Evolutionary conservation across 345 rosid genomes (phyloP).

Genomic region (Ricinus communis): DNA sequence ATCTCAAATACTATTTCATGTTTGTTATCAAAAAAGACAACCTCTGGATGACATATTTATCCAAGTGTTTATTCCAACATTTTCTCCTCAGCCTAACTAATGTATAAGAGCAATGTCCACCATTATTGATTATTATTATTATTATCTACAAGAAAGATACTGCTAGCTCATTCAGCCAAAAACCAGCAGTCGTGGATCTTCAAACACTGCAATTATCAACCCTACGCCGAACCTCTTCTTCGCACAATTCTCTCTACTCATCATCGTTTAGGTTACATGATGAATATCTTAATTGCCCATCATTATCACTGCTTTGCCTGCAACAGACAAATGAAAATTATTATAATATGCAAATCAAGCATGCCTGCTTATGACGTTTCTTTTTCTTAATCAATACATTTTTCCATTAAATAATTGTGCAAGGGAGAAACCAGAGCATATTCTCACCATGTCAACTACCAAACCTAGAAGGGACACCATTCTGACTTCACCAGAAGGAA

Average conservation of each 20-base stretch:
- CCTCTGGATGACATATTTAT: neutral
- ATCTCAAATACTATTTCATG: no score
- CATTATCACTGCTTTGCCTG: conserved; percentile 27
- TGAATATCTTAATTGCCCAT: neutral
- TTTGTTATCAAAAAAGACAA: neutral
- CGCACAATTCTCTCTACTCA: neutral
- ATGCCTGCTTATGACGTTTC: neutral
- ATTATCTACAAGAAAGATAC: conserved; percentile 5
- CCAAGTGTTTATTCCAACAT: neutral
- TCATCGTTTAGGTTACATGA: conserved; percentile 3
- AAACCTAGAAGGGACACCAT: neutral
- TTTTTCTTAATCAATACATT: neutral
- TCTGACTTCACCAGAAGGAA: neutral
- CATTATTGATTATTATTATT: neutral
- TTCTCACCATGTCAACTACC: neutral
- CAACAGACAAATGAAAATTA: neutral
- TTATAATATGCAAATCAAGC: neutral
- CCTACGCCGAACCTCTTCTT: neutral
- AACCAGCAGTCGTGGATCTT: neutral
- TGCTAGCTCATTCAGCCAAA: conserved; percentile 1
- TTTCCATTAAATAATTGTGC: neutral
- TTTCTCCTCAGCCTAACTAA: conserved; percentile 1
- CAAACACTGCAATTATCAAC: neutral
- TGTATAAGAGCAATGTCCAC: neutral
- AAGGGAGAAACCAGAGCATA: conserved; percentile 10